phyloP scores from a whole-genome alignment of 345 rosid genomes.

The Jatropha curcas region DNA sequence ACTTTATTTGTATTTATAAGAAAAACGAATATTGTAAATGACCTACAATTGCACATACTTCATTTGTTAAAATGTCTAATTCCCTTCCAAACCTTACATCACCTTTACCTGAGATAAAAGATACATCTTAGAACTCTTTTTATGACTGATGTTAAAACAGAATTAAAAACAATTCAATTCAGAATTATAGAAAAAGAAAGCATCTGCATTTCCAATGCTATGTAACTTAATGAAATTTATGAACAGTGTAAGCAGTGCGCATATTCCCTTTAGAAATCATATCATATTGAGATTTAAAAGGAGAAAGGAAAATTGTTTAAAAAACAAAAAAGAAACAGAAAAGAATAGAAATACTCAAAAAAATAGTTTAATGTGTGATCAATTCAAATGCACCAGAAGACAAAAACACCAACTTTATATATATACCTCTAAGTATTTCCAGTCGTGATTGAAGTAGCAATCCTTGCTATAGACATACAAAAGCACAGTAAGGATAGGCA shows the following conservation, averaged over 20 bases:
- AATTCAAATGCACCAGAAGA: not conserved
- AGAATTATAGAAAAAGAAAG: not conserved
- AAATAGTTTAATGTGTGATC: not conserved
- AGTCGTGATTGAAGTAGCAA: slow-evolving; percentile 59
- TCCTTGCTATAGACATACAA: slow-evolving; percentile 45
- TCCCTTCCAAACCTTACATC: slow-evolving; percentile 23
- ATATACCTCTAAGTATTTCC: slow-evolving; percentile 61
- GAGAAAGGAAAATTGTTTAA: too few relatives aligned
- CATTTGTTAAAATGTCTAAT: slow-evolving; percentile 13
- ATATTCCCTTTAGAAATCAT: too few relatives aligned
- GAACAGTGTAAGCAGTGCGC: not conserved
- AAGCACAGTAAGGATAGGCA: not conserved
- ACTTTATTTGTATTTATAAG: not conserved
- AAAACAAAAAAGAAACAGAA: too few relatives aligned
- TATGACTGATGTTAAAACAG: not conserved
- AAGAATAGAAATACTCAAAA: not conserved
- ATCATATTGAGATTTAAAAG: too few relatives aligned
- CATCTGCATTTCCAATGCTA: not conserved
- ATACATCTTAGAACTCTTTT: not conserved
- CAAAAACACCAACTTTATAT: not conserved
- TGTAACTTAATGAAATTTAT: not conserved
- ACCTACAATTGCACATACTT: slow-evolving; percentile 35
- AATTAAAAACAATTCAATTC: not conserved
- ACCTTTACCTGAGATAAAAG: slow-evolving; percentile 31
- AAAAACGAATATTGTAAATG: not conserved